Base-by-base conservation (phyloP, 2,329 filamentous ascomycete genomes). In the Ophidiomyces ophidiicola region DNA sequence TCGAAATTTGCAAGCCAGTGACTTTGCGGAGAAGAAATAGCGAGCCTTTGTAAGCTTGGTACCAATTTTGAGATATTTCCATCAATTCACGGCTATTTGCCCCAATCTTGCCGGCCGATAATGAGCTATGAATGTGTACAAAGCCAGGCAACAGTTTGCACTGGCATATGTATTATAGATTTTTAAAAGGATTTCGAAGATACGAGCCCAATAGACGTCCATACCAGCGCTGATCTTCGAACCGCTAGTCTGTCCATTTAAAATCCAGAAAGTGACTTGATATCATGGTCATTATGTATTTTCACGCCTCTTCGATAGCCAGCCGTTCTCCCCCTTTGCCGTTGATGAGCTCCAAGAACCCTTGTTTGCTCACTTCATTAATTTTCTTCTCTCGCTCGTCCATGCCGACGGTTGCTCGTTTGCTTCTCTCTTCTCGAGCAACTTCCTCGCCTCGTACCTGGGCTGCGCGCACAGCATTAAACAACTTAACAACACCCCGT, bases 311-410 rank as follows among this genome's bases (percentile, higher is more conserved):
- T 46, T 64, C 61, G 23, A 64, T 63, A 37, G 60, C 58, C 50
- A 63, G 50, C 39, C 54, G 63, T 57, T 63, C 71, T 59, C 48
- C 70, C 60, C 55, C 73, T 67, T 65, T 64, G 10, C 70, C 68
- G 29, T 69, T 70, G 57, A 98, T 94, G 59, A 96, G 64, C 45
- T 96, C 88, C 59, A 98, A 62, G 64, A 96, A 98, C 0, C 88
- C 87, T 65, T 94, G 83, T 67, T 93, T 92, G 59, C 82, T 93
- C 79, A 98, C 90, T 69, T 96, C 87, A 48, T 84, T 90, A 37
- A 93, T 72, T 66, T 81, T 86, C 63, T 92, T 85, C 62, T 92
- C 81, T 48, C 85, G 76, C 60, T 82, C 76, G 45, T 72, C 74
- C 53, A 85, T 76, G 1, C 88, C 88, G 21, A 94, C 72, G 0